A percentile compares a stretch with the other conserved stretches of the same genome.
phyloP scores from a whole-genome alignment of 345 rosid genomes.

The Orychophragmus violaceus region DNA sequence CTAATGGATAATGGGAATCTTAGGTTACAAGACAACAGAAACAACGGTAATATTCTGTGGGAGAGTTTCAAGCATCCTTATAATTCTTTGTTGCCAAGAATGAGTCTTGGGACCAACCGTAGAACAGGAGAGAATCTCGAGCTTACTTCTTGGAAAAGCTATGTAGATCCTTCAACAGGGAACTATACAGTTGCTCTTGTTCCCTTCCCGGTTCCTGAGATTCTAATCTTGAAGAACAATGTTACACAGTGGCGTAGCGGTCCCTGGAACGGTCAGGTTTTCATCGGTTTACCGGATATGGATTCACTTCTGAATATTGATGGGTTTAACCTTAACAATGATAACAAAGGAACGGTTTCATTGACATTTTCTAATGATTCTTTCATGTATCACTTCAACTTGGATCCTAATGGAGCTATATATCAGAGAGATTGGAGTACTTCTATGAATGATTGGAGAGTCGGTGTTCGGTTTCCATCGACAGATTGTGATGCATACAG shows the following conservation, averaged over 20 bases:
- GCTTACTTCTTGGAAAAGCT: not conserved
- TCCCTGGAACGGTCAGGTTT: not conserved
- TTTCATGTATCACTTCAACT: not conserved
- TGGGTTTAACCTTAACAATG: not conserved
- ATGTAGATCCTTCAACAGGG: not conserved
- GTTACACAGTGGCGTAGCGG: not conserved
- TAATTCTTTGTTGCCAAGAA: not conserved
- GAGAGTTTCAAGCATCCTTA: not conserved
- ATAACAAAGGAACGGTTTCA: not conserved
- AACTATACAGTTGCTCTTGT: not conserved
- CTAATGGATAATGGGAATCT: not conserved
- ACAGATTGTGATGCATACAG: not conserved
- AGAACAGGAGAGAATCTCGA: not conserved
- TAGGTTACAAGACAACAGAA: not conserved
- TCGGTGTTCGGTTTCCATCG: not conserved
- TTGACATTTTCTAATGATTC: not conserved
- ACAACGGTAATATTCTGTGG: not conserved
- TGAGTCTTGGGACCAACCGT: not conserved
- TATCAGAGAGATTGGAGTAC: not conserved
- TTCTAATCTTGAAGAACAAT: not conserved
- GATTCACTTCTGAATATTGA: not conserved
- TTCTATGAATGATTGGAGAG: not conserved
- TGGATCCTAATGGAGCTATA: not conserved
- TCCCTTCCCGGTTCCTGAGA: not conserved
- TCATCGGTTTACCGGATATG: not conserved